Evolutionary conservation across 306 rosid genomes (phyloP).

Genomic region (Cyamopsis tetragonoloba): DNA sequence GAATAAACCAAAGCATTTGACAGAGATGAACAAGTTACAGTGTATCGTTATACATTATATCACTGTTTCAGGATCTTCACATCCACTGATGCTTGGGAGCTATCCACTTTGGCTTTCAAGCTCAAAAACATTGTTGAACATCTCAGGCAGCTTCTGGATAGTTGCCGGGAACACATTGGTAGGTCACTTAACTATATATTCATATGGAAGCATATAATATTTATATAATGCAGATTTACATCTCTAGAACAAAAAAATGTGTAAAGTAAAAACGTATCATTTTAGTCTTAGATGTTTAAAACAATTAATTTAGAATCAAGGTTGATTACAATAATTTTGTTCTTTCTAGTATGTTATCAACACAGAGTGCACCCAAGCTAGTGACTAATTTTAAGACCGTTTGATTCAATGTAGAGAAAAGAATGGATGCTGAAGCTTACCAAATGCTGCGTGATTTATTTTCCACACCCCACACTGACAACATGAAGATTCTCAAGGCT

Average conservation of each 20-base stretch:
- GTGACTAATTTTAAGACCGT: not conserved
- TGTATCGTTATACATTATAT: not conserved
- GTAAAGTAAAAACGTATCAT: too few relatives aligned
- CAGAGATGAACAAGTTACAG: not conserved
- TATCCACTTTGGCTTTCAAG: constrained; percentile 58
- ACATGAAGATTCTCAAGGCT: constrained; percentile 59
- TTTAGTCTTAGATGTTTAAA: too few relatives aligned
- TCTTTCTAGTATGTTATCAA: too few relatives aligned
- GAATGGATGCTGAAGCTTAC: constrained; percentile 45
- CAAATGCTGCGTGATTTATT: constrained; percentile 37
- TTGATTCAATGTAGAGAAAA: constrained; percentile 40
- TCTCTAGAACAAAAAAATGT: too few relatives aligned
- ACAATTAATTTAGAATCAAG: too few relatives aligned
- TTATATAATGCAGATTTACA: too few relatives aligned
- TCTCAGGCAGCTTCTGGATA: constrained; percentile 45
- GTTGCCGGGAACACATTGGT: constrained; percentile 44
- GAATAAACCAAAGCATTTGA: not conserved
- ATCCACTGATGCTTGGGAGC: constrained; percentile 64
- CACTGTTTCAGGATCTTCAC: constrained; percentile 43
- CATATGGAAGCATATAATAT: not conserved
- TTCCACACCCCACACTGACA: constrained; percentile 43
- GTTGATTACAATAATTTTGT: too few relatives aligned
- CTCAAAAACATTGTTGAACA: constrained; percentile 47
- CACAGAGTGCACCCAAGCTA: not conserved
- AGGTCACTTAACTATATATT: not conserved